These are phyloP conservation scores for Combretum micranthum DNA, from an alignment of 345 rosid genomes.

Conservation along the genomic window DNA sequence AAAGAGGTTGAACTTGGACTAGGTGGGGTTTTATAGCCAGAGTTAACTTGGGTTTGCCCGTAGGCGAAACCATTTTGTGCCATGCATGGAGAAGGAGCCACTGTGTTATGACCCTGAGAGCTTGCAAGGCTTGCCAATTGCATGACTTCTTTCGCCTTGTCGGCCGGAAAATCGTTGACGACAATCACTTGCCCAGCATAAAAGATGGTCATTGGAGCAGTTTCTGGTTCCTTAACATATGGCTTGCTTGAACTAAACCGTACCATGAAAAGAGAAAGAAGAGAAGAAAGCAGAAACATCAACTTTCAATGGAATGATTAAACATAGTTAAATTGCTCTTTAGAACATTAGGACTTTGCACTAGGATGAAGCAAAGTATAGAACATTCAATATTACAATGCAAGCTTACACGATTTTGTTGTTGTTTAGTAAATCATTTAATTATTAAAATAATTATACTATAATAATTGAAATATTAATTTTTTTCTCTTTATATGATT, in stretches of 20 bases:
- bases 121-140: constrained; percentile 46
- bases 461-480: too few species aligned
- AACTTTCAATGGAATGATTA: neutral
- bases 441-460: too few species aligned
- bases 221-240: constrained; percentile 21
- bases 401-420: neutral
- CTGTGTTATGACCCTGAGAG: constrained; percentile 22
- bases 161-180: constrained; percentile 63
- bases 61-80: constrained; percentile 11
- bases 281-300: neutral
- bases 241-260: constrained; percentile 16
- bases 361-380: constrained; percentile 7
- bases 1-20: constrained; percentile 8
- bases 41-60: constrained; percentile 19
- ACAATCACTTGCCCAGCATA: constrained; percentile 75
- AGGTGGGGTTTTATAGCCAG: constrained; percentile 19
- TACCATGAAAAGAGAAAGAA: constrained; percentile 2
- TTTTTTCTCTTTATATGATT: too few species aligned
- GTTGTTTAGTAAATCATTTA: neutral
- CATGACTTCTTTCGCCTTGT: constrained; percentile 78
- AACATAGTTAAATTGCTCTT: neutral
- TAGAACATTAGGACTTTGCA: constrained; percentile 1
- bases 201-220: constrained; percentile 77
- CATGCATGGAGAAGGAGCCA: constrained; percentile 8
- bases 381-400: neutral